These are phyloP conservation scores for Didymella pinodella DNA, from an alignment of 2,329 filamentous ascomycete genomes.

Conservation along the genomic window DNA sequence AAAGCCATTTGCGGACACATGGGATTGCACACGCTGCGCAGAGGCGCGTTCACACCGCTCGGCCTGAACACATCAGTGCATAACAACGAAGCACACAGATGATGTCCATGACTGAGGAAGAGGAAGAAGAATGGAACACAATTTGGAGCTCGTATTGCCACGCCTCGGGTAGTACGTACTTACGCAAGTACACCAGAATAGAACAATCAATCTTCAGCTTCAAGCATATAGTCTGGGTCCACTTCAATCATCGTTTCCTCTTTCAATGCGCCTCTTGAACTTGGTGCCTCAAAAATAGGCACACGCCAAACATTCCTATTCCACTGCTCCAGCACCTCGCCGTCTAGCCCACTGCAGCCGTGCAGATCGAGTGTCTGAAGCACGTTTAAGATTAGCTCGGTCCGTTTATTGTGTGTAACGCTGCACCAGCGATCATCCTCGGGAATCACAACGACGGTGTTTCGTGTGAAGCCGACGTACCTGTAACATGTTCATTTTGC, in stretches of 20 bases:
- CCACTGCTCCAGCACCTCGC: conserved; percentile 28
- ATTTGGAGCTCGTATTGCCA: neutral
- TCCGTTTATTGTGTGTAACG: conserved; percentile 30
- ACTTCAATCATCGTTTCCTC: conserved; percentile 40
- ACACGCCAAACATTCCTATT: conserved; percentile 41
- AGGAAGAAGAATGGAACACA: neutral
- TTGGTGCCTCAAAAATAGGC: conserved; percentile 34
- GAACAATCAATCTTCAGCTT: neutral
- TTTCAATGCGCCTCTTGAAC: conserved; percentile 4
- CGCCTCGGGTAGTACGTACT: neutral
- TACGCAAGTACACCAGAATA: neutral
- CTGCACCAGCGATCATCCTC: conserved; percentile 27
- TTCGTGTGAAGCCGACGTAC: conserved; percentile 11
- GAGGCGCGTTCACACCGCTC: neutral
- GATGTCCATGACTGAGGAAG: neutral
- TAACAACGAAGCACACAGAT: neutral
- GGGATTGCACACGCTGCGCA: neutral
- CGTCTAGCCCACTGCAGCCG: conserved; percentile 37
- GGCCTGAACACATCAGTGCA: neutral
- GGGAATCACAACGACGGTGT: neutral
- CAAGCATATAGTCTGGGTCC: conserved; percentile 39
- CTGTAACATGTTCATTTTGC: conserved; percentile 16
- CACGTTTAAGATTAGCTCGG: conserved; percentile 20
- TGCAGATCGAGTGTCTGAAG: conserved; percentile 39
- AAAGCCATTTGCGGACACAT: neutral